A percentile compares a stretch with the other conserved stretches of the same genome.
These are phyloP conservation scores for Cytidiella melzeri DNA, from an alignment of 768 basidiomycete genomes.

Conservation along the genomic window DNA sequence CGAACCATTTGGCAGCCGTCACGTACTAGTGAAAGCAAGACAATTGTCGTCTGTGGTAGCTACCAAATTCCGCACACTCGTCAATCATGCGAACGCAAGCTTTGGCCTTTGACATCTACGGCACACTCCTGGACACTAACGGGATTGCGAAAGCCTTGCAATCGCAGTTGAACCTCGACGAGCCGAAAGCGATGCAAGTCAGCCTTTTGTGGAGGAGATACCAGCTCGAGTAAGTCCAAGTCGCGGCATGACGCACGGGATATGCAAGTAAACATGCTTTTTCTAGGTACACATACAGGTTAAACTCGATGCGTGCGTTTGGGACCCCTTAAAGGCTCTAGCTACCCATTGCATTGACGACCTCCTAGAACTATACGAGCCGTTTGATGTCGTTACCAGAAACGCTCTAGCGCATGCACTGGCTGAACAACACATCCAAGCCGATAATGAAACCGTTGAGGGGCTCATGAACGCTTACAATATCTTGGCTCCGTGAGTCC, in stretches of 20 bases:
- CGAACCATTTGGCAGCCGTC: no score
- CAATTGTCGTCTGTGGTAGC: no score
- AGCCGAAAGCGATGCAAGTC: conserved; percentile 11
- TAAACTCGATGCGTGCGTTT: conserved; percentile 17
- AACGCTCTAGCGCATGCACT: conserved; percentile 22
- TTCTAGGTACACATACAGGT: conserved; percentile 26
- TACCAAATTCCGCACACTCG: no score
- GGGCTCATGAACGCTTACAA: conserved; percentile 21
- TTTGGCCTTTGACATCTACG: conserved; percentile 28
- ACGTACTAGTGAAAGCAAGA: no score
- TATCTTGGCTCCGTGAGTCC: conserved; percentile 16
- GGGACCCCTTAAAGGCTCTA: no score
- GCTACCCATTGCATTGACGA: no score
- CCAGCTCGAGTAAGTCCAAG: conserved; percentile 25
- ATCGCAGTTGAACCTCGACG: conserved; percentile 1
- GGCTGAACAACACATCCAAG: conserved; percentile 10
- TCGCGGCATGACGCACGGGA: background rate
- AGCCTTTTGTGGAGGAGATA: conserved; percentile 20
- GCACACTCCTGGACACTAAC: conserved; percentile 24
- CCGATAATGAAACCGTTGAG: conserved; percentile 5
- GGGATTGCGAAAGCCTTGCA: conserved; percentile 14
- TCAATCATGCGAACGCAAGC: conserved; percentile 11
- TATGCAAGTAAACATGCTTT: background rate
- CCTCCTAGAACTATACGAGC: conserved; percentile 20
- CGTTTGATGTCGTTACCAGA: conserved; percentile 23